phyloP scores from a whole-genome alignment of 331 rosid species.

The Stylosanthes scabra region DNA sequence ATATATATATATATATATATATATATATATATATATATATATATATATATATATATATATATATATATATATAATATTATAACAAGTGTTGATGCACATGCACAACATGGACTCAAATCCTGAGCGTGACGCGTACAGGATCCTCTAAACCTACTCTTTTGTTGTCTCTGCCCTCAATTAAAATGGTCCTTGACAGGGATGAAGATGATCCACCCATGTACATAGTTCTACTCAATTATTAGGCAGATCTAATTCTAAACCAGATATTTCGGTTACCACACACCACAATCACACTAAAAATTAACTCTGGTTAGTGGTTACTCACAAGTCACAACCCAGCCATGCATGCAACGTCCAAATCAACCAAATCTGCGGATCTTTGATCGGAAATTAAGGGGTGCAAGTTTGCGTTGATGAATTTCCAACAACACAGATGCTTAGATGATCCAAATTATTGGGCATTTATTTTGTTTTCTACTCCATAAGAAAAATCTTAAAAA shows the following conservation, averaged over 20 bases:
- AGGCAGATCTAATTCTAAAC: neutral
- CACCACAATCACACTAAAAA: neutral
- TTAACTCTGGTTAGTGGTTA: neutral
- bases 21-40: too few relatives aligned
- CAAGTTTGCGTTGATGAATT: neutral
- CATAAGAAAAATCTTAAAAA: too few relatives aligned
- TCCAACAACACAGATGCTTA: neutral
- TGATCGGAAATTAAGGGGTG: too few relatives aligned
- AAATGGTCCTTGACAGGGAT: constrained; percentile 29
- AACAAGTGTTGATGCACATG: constrained; percentile 38
- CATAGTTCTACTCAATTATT: constrained; percentile 1
- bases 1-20: too few relatives aligned
- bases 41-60: too few relatives aligned
- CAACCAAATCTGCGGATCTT: too few relatives aligned
- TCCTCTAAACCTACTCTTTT: constrained; percentile 47
- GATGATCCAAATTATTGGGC: too few relatives aligned
- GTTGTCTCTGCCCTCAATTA: constrained; percentile 31
- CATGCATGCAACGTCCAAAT: neutral
- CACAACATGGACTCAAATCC: constrained; percentile 6
- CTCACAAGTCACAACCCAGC: neutral
- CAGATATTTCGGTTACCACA: constrained; percentile 30
- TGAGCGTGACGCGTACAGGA: constrained; percentile 29
- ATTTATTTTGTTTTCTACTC: too few relatives aligned
- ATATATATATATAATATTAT: too few relatives aligned
- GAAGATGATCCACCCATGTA: neutral